Percentiles rank a stretch among this genome's conserved stretches.
Conservation (phyloP, 163 green algal genomes). For the Picocystis sp. region DNA sequence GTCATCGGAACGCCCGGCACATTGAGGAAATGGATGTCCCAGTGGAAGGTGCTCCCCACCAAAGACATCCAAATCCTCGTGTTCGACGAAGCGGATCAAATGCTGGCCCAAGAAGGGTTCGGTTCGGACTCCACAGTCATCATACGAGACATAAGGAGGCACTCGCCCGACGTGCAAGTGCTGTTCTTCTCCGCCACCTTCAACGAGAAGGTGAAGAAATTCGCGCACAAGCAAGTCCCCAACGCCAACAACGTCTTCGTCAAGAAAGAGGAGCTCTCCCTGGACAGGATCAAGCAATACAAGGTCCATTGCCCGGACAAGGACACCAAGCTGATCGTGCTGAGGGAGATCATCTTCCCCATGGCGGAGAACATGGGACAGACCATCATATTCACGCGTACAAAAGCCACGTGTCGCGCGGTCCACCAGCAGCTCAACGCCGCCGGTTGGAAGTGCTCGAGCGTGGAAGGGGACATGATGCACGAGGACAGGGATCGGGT, state of each 20-base stretch:
- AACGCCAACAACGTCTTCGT: conserved; percentile 63
- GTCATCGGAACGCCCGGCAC: conserved; percentile 91
- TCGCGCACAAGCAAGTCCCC: conserved; percentile 29
- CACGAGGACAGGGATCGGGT: conserved; percentile 63
- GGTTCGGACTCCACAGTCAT: conserved; percentile 69
- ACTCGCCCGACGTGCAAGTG: conserved; percentile 39
- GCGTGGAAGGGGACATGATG: conserved; percentile 78
- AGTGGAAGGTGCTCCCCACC: conserved; percentile 39
- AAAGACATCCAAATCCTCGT: conserved; percentile 60
- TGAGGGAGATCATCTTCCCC: conserved; percentile 91
- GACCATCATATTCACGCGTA: conserved; percentile 95
- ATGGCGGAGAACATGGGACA: conserved; percentile 91
- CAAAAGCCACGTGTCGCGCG: conserved; percentile 1
- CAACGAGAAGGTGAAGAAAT: conserved; percentile 77
- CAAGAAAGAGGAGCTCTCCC: conserved; percentile 69
- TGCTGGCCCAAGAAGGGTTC: conserved; percentile 90
- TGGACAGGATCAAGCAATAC: conserved; percentile 99
- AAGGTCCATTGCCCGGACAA: conserved; percentile 36
- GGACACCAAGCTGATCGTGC: conserved; percentile 64
- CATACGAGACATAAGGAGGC: conserved; percentile 35
- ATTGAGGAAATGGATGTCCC: conserved; percentile 71
- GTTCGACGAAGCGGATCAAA: conserved; percentile 98
- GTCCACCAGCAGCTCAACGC: conserved; percentile 38
- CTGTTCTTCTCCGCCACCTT: conserved; percentile 97
- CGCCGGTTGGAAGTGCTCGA: conserved; percentile 86